Conservation (phyloP, 352 stramenopile genomes). For the Globisporangium barbulae region DNA sequence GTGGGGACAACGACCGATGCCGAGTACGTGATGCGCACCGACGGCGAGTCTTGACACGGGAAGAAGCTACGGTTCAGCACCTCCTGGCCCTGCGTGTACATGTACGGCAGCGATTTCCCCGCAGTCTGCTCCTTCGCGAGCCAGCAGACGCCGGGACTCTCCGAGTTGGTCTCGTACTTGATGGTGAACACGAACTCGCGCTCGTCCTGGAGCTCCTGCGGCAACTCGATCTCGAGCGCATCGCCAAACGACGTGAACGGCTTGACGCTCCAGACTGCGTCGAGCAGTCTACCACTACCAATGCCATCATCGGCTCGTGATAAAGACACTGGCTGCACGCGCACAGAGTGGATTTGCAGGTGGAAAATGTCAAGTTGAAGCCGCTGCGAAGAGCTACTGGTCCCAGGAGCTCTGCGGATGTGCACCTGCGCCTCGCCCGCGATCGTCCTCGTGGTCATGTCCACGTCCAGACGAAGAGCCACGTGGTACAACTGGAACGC, state of each 20-base stretch:
- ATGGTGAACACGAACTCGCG: slow-evolving; percentile 40
- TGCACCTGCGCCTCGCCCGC: slow-evolving; percentile 32
- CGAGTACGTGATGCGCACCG: slow-evolving; percentile 95
- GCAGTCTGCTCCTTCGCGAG: slow-evolving; percentile 81
- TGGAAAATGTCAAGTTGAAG: slow-evolving; percentile 66
- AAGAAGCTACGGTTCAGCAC: slow-evolving; percentile 86
- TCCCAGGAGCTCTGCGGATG: slow-evolving; percentile 24
- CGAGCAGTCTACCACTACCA: neutral
- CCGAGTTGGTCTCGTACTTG: slow-evolving; percentile 55
- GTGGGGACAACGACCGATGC: slow-evolving; percentile 89
- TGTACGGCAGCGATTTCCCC: slow-evolving; percentile 67
- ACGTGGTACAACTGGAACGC: slow-evolving; percentile 54
- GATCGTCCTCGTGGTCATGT: slow-evolving; percentile 33
- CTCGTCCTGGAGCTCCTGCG: slow-evolving; percentile 12
- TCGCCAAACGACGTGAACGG: slow-evolving; percentile 70
- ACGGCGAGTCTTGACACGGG: slow-evolving; percentile 92
- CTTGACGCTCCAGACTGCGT: slow-evolving; percentile 37
- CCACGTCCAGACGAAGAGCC: slow-evolving; percentile 44
- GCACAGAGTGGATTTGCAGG: slow-evolving; percentile 45
- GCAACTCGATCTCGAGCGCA: slow-evolving; percentile 45
- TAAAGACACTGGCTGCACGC: neutral
- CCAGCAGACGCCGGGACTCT: slow-evolving; percentile 81
- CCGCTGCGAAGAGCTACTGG: neutral
- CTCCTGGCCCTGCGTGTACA: slow-evolving; percentile 87
- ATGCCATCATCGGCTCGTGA: slow-evolving; percentile 13